Evolutionary conservation across 116 monocot genomes (phyloP).

Genomic region (Trichopus zeylanicus): DNA sequence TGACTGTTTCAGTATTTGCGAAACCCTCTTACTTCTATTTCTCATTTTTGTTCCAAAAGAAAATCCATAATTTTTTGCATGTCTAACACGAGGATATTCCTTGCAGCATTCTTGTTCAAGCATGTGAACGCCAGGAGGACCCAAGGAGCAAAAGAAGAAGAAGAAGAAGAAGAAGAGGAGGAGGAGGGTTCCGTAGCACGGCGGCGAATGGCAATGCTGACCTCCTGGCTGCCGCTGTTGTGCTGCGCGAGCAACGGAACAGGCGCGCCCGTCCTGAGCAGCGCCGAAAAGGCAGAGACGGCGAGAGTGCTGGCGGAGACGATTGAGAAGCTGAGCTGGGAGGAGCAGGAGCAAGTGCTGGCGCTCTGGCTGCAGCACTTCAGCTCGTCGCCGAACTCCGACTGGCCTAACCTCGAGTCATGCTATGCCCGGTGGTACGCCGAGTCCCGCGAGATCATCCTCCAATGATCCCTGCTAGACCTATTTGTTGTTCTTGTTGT

Average conservation of each 20-base stretch:
- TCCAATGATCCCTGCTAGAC: not conserved
- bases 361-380: slow-evolving; percentile 74
- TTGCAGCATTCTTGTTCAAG: slow-evolving; percentile 55
- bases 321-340: slow-evolving; percentile 45
- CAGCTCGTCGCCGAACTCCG: slow-evolving; percentile 46
- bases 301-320: slow-evolving; percentile 43
- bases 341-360: slow-evolving; percentile 61
- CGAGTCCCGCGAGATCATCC: slow-evolving; percentile 31
- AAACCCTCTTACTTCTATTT: no score
- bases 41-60: no score
- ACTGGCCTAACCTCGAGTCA: slow-evolving; percentile 79
- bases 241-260: slow-evolving; percentile 55
- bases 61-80: no score
- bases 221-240: slow-evolving; percentile 67
- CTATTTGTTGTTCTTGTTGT: no score
- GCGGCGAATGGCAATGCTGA: slow-evolving; percentile 29
- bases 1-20: no score
- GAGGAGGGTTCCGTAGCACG: not conserved
- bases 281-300: slow-evolving; percentile 35
- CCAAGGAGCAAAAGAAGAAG: slow-evolving; percentile 10
- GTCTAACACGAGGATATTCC: not conserved
- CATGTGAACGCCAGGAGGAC: slow-evolving; percentile 23
- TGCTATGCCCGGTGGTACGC: slow-evolving; percentile 63
- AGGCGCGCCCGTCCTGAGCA: slow-evolving; percentile 37
- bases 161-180: slow-evolving; percentile 10